Conservation (phyloP, 257 asterid species). For the Solanum pinnatisectum region DNA sequence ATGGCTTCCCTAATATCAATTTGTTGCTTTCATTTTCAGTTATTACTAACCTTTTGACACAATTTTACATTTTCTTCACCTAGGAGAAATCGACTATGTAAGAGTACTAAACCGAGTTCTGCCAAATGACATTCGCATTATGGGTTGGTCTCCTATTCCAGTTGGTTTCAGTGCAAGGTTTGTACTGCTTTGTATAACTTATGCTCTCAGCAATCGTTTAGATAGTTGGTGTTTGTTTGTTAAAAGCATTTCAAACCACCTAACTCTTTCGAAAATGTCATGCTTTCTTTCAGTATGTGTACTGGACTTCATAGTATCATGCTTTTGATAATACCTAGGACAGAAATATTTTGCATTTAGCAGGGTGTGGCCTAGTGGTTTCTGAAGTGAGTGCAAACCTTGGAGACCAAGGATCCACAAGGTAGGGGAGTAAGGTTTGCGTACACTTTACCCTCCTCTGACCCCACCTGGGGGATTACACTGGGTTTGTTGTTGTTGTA, state of each 20-base stretch:
- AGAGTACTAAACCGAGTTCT: slow-evolving; percentile 64
- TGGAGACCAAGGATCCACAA: not conserved
- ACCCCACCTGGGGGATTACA: not conserved
- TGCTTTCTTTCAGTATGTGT: not conserved
- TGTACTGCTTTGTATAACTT: slow-evolving; percentile 1
- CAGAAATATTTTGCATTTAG: not conserved
- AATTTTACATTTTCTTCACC: slow-evolving; percentile 15
- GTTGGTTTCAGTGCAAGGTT: slow-evolving; percentile 83
- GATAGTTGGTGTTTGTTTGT: not conserved
- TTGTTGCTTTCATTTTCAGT: not conserved
- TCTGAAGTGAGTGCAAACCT: not conserved
- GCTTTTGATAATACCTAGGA: not conserved
- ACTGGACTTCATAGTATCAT: not conserved
- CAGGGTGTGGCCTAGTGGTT: not conserved
- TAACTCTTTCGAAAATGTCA: not conserved
- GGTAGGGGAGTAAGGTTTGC: not conserved
- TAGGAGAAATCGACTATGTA: slow-evolving; percentile 77
- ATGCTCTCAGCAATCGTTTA: not conserved
- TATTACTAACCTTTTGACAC: not conserved
- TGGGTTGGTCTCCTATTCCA: slow-evolving; percentile 95
- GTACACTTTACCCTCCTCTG: not conserved
- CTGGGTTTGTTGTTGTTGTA: not conserved
- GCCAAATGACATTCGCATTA: slow-evolving; percentile 77
- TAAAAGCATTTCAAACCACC: not conserved
- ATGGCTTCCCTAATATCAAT: not conserved